Percentiles rank a stretch among this genome's conserved stretches.
These are phyloP conservation scores for Candida lessepsii DNA, from an alignment of 805 yeast species.

Conservation along the genomic window DNA sequence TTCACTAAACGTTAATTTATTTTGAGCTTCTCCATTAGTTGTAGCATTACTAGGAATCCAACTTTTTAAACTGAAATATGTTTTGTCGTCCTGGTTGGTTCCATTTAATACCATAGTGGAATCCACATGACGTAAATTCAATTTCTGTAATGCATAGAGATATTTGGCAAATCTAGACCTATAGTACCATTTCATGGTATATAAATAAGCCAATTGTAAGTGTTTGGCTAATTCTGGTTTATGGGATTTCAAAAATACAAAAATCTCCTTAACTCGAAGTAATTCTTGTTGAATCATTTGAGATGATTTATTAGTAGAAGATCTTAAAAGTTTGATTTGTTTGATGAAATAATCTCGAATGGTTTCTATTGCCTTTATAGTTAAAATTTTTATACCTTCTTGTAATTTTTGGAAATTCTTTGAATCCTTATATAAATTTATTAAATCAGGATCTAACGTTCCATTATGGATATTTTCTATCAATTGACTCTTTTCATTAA, in stretches of 20 bases:
- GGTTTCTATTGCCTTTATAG: constrained; percentile 67
- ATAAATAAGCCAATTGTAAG: constrained; percentile 73
- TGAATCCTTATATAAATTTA: constrained; percentile 14
- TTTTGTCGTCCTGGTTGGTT: constrained; percentile 21
- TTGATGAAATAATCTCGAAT: constrained; percentile 65
- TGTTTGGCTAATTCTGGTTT: constrained; percentile 67
- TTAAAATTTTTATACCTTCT: constrained; percentile 48
- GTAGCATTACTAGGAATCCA: constrained; percentile 19
- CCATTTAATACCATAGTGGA: constrained; percentile 55
- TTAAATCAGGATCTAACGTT: constrained; percentile 10
- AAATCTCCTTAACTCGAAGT: constrained; percentile 61
- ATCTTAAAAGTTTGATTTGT: constrained; percentile 67
- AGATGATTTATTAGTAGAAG: constrained; percentile 52
- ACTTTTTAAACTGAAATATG: constrained; percentile 23
- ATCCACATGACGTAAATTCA: constrained; percentile 57
- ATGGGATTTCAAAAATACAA: constrained; percentile 51
- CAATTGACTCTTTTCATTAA: constrained; percentile 59
- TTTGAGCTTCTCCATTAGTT: constrained; percentile 6
- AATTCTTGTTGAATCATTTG: constrained; percentile 72
- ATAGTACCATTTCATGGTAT: constrained; percentile 95
- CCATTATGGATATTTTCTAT: constrained; percentile 25
- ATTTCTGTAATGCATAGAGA: constrained; percentile 64
- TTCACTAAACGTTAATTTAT: constrained; percentile 41
- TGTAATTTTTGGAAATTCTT: constrained; percentile 29
- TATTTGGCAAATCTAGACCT: constrained; percentile 74